Evolutionary conservation across 306 rosid genomes (phyloP).

Genomic region (Cucurbita pepo): DNA sequence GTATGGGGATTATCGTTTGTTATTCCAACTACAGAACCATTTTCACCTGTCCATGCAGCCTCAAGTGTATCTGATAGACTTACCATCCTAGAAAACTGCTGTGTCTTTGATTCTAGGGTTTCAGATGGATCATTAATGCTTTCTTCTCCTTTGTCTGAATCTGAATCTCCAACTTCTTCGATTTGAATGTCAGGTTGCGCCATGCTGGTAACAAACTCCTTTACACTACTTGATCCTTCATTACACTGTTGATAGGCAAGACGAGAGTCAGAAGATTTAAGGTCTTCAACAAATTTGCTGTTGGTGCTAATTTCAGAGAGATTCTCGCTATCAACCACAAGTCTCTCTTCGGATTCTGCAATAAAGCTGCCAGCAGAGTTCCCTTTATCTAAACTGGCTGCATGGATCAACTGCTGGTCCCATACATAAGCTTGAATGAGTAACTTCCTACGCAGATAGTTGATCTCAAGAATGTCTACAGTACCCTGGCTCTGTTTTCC

Average conservation of each 20-base stretch:
- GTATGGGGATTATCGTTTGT: conserved; percentile 25
- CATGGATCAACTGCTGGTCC: conserved; percentile 63
- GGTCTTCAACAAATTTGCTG: conserved; percentile 25
- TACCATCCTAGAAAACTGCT: conserved; percentile 35
- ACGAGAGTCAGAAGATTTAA: conserved; percentile 14
- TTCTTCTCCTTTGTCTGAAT: not conserved
- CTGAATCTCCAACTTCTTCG: not conserved
- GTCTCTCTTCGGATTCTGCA: conserved; percentile 33
- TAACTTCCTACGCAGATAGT: conserved; percentile 64
- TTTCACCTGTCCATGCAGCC: conserved; percentile 74
- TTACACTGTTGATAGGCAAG: not conserved
- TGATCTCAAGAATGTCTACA: conserved; percentile 75
- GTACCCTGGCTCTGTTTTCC: conserved; percentile 43
- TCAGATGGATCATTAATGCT: conserved; percentile 17
- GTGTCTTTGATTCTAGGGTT: conserved; percentile 22
- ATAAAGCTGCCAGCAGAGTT: conserved; percentile 19
- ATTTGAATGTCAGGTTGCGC: not conserved
- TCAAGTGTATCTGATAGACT: conserved; percentile 85
- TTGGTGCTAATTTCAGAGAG: conserved; percentile 16
- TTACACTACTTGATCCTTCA: not conserved
- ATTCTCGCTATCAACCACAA: conserved; percentile 22
- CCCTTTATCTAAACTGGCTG: conserved; percentile 24
- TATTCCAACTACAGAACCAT: conserved; percentile 23
- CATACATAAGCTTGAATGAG: conserved; percentile 76
- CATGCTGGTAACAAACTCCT: not conserved